Conservation (phyloP, 495 filamentous ascomycete species). For the Tuber umbilicatum region DNA sequence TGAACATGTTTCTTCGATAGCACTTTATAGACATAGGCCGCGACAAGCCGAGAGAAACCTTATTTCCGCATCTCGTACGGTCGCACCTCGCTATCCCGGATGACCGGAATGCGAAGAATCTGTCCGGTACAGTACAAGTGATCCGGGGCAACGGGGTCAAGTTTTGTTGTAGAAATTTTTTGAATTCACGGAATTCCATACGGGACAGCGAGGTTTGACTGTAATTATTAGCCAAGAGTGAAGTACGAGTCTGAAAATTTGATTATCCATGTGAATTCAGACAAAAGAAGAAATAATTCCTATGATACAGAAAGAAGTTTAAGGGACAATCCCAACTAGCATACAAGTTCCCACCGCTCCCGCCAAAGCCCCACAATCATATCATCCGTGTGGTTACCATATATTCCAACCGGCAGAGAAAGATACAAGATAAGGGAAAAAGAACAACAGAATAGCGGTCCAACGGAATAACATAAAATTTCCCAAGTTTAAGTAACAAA, state of each 20-base stretch:
- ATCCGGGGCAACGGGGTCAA: too few relatives aligned
- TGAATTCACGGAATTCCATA: too few relatives aligned
- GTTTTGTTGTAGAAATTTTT: too few relatives aligned
- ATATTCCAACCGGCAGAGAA: background rate
- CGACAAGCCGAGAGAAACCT: background rate
- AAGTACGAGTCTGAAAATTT: background rate
- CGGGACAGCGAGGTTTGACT: too few relatives aligned
- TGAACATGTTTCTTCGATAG: background rate
- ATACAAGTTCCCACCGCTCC: background rate
- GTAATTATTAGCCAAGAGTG: background rate
- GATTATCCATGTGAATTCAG: background rate
- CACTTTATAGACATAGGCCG: background rate
- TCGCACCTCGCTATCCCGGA: too few relatives aligned
- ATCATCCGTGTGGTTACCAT: background rate
- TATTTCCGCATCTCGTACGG: background rate
- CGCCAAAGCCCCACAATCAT: background rate
- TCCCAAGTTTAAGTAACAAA: background rate
- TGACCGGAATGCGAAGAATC: too few relatives aligned
- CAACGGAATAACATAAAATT: background rate
- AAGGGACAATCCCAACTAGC: background rate
- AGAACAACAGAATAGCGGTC: too few relatives aligned
- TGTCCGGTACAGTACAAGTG: too few relatives aligned
- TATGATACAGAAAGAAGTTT: background rate
- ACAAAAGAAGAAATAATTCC: background rate
- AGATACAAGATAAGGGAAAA: background rate